phyloP scores from a whole-genome alignment of 768 basidiomycete species.

The Solioccasus polychromus region DNA sequence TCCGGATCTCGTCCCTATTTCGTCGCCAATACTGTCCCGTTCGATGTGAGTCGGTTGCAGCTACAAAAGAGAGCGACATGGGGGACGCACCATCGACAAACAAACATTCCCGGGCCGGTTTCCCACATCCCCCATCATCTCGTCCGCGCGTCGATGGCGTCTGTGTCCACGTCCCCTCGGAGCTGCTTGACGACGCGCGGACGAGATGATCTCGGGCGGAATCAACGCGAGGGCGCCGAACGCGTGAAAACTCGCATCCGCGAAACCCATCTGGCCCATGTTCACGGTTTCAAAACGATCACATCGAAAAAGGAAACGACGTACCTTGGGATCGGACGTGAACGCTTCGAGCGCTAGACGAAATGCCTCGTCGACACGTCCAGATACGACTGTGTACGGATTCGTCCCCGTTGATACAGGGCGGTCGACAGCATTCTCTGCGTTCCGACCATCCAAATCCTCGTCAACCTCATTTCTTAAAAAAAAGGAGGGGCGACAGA shows the following conservation, averaged over 20 bases:
- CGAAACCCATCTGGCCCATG: slow-evolving; percentile 41
- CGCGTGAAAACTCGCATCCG: slow-evolving; percentile 71
- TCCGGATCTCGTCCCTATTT: slow-evolving; percentile 51
- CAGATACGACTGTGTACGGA: slow-evolving; percentile 57
- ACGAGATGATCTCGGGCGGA: slow-evolving; percentile 61
- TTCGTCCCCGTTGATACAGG: slow-evolving; percentile 67
- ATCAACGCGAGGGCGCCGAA: slow-evolving; percentile 79
- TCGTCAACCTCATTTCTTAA: neutral
- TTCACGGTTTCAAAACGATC: neutral
- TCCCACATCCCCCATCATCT: slow-evolving; percentile 83
- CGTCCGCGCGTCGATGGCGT: slow-evolving; percentile 54
- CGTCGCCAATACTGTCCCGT: slow-evolving; percentile 66
- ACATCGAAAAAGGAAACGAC: neutral
- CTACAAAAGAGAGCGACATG: too few relatives aligned
- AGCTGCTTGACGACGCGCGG: slow-evolving; percentile 71
- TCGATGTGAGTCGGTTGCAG: too few relatives aligned
- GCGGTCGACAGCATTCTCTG: slow-evolving; percentile 63
- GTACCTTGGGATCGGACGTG: slow-evolving; percentile 46
- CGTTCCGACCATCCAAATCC: slow-evolving; percentile 11
- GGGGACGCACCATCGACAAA: slow-evolving; percentile 69
- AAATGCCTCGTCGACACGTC: slow-evolving; percentile 49
- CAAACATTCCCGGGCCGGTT: slow-evolving; percentile 75
- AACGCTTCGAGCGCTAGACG: slow-evolving; percentile 48
- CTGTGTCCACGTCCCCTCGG: slow-evolving; percentile 61
- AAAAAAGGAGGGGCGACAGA: neutral